phyloP scores from a whole-genome alignment of 805 yeast species.

The Metschnikowia rubicola region DNA sequence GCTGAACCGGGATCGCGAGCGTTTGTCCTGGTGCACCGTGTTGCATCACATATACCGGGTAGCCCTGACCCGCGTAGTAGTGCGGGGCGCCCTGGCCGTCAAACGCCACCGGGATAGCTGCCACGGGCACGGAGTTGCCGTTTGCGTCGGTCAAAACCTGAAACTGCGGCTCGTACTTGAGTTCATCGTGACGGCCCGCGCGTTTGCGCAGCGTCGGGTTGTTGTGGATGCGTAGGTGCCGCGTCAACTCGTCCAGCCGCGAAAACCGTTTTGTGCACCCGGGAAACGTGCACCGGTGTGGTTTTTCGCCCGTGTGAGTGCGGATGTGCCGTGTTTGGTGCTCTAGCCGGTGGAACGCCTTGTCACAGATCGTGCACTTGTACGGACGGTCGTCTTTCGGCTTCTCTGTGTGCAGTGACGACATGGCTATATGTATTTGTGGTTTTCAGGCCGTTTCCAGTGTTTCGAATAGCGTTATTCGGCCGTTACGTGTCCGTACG shows the following conservation, averaged over 20 bases:
- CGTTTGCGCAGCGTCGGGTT: conserved; percentile 38
- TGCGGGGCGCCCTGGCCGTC: conserved; percentile 31
- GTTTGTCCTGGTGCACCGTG: conserved; percentile 16
- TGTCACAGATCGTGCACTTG: conserved; percentile 78
- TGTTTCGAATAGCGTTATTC: too few species aligned
- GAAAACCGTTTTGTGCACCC: conserved; percentile 81
- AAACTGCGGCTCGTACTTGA: conserved; percentile 2
- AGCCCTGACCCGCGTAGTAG: conserved; percentile 27
- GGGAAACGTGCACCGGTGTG: conserved; percentile 79
- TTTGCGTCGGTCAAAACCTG: conserved; percentile 4
- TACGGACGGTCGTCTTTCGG: conserved; percentile 56
- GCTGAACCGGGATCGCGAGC: conserved; percentile 12
- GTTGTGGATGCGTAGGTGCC: conserved; percentile 79
- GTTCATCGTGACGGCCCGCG: conserved; percentile 9
- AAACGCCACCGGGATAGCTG: conserved; percentile 28
- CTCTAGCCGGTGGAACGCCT: conserved; percentile 83
- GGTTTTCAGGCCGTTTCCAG: neutral
- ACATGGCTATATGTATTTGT: neutral
- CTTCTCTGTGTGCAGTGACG: conserved; percentile 2
- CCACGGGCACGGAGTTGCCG: conserved; percentile 5
- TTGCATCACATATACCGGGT: conserved; percentile 36
- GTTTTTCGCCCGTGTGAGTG: conserved; percentile 92
- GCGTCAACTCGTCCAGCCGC: conserved; percentile 79
- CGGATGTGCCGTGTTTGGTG: conserved; percentile 90
- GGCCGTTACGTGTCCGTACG: too few species aligned